Conservation (phyloP, 2,329 filamentous ascomycete species). For the Epichloe amarillans region DNA sequence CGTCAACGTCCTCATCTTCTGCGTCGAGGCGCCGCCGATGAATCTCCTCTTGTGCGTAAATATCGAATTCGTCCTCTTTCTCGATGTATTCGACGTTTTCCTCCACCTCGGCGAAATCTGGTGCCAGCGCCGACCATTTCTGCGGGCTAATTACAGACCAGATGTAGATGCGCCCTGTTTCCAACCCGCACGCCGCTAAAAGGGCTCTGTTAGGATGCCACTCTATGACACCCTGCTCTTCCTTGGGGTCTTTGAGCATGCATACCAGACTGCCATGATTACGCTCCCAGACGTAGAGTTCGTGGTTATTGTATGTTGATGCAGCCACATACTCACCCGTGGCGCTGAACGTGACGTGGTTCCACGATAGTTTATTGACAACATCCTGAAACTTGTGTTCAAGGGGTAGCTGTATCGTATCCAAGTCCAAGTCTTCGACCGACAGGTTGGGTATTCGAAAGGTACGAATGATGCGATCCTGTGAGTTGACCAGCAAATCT, state of each 20-base stretch:
- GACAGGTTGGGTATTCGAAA: slow-evolving; percentile 74
- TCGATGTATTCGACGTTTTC: slow-evolving; percentile 97
- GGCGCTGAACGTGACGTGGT: slow-evolving; percentile 88
- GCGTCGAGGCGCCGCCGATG: slow-evolving; percentile 80
- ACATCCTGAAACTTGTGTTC: slow-evolving; percentile 99
- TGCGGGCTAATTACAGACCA: slow-evolving; percentile 95
- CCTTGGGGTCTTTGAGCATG: slow-evolving; percentile 91
- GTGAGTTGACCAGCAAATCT: slow-evolving; percentile 82
- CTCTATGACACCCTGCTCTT: slow-evolving; percentile 91
- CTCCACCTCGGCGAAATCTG: slow-evolving; percentile 94
- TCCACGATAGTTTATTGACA: slow-evolving; percentile 90
- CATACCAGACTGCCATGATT: slow-evolving; percentile 87
- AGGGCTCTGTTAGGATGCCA: slow-evolving; percentile 88
- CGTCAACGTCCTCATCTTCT: slow-evolving; percentile 89
- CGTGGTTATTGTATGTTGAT: slow-evolving; percentile 95
- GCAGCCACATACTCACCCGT: slow-evolving; percentile 93
- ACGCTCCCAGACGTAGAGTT: slow-evolving; percentile 97
- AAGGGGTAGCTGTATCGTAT: slow-evolving; percentile 77
- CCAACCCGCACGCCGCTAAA: slow-evolving; percentile 80
- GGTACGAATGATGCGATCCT: slow-evolving; percentile 88
- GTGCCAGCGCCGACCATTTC: slow-evolving; percentile 91
- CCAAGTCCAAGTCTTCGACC: slow-evolving; percentile 56
- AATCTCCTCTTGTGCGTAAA: slow-evolving; percentile 88
- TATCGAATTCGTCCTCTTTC: slow-evolving; percentile 93
- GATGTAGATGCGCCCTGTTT: slow-evolving; percentile 85